phyloP scores from a whole-genome alignment of 1,284 basidiomycete genomes.

The Chalciporus sp. region DNA sequence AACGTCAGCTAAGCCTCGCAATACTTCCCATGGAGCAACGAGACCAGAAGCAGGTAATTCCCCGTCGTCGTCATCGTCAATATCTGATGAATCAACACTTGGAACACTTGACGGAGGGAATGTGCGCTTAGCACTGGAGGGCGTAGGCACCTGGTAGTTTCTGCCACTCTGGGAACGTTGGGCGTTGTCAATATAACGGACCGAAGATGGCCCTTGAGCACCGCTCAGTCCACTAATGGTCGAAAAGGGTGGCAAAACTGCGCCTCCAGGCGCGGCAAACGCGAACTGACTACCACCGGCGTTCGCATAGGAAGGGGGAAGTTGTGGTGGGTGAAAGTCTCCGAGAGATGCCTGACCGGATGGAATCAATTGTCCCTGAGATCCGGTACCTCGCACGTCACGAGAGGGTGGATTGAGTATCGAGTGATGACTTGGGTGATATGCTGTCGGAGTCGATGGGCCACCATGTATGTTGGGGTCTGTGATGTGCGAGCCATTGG shows the following conservation, averaged over 20 bases:
- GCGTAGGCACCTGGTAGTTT: conserved; percentile 38
- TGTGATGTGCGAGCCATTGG: conserved; percentile 32
- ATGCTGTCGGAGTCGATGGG: conserved; percentile 30
- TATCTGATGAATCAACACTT: conserved; percentile 76
- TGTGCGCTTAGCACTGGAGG: conserved; percentile 56
- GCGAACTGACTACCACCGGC: conserved; percentile 19
- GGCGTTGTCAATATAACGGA: conserved; percentile 53
- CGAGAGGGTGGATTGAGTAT: conserved; percentile 29
- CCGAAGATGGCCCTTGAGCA: conserved; percentile 55
- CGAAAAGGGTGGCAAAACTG: conserved; percentile 71
- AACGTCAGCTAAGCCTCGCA: conserved; percentile 78
- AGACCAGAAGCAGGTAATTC: conserved; percentile 80
- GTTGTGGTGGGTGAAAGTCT: conserved; percentile 34
- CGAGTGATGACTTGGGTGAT: conserved; percentile 27
- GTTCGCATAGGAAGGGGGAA: conserved; percentile 29
- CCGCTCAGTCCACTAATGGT: conserved; percentile 62
- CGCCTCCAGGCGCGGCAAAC: conserved; percentile 40
- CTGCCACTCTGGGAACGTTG: conserved; percentile 40
- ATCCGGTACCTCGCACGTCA: conserved; percentile 26
- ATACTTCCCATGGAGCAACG: conserved; percentile 81
- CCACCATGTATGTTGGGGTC: conserved; percentile 28
- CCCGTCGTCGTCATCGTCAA: conserved; percentile 70
- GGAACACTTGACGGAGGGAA: conserved; percentile 62
- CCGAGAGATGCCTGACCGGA: conserved; percentile 11
- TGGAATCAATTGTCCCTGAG: conserved; percentile 23